Evolutionary conservation across 768 basidiomycete genomes (phyloP).

Genomic region (Russula foetens): DNA sequence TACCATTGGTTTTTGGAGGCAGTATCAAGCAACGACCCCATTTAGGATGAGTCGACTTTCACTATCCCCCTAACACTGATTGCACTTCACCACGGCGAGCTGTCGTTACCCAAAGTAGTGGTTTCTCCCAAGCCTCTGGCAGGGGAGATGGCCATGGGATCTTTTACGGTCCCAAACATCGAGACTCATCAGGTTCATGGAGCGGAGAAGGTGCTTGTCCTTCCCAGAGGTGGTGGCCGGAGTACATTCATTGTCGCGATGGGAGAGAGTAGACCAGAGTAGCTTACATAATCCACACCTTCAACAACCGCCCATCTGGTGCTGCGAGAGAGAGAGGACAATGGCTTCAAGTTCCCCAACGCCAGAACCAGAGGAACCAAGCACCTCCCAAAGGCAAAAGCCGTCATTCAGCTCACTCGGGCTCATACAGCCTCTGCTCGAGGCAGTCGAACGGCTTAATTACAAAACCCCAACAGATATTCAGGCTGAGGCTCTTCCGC

Average conservation of each 20-base stretch:
- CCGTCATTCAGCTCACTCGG: conserved; percentile 77
- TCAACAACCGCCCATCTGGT: background rate
- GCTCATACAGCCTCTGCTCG: conserved; percentile 81
- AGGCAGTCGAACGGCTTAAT: conserved; percentile 72
- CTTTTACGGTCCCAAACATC: conserved; percentile 49
- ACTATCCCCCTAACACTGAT: conserved; percentile 68
- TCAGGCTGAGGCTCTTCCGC: conserved; percentile 76
- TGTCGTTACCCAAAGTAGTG: conserved; percentile 65
- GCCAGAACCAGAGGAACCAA: background rate
- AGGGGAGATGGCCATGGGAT: conserved; percentile 48
- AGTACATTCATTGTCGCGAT: conserved; percentile 76
- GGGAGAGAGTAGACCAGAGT: conserved; percentile 32
- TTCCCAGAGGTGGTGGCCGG: conserved; percentile 75
- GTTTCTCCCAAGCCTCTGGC: conserved; percentile 52
- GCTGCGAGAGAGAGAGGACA: too few species aligned
- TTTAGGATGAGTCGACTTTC: conserved; percentile 56
- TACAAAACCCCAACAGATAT: conserved; percentile 89
- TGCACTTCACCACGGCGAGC: conserved; percentile 76
- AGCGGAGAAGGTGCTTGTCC: conserved; percentile 69
- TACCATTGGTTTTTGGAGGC: background rate
- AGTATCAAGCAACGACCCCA: background rate
- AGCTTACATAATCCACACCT: background rate
- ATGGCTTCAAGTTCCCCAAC: background rate
- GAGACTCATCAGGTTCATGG: conserved; percentile 85
- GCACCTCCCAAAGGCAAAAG: conserved; percentile 24